These are phyloP conservation scores for Chlorophyllum brunneum DNA, from an alignment of 768 basidiomycete genomes.

Conservation along the genomic window DNA sequence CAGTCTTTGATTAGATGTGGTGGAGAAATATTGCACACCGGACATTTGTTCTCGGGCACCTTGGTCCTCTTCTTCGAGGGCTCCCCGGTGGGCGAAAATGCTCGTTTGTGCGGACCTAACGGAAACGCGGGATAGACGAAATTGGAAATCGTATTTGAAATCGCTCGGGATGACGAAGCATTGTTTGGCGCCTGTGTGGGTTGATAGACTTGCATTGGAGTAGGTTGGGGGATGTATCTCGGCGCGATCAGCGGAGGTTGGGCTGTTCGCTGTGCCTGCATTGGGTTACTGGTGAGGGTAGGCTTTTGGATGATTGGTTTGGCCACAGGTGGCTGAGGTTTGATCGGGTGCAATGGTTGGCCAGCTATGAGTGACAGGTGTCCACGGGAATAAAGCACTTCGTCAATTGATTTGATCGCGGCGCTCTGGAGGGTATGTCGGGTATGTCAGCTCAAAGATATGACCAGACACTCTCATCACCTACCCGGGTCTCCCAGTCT, in stretches of 20 bases:
- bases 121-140: background rate
- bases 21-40: slow-evolving; percentile 42
- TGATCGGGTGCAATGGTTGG: slow-evolving; percentile 60
- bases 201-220: background rate
- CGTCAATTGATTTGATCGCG: slow-evolving; percentile 70
- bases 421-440: slow-evolving; percentile 37
- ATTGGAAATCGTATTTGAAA: slow-evolving; percentile 3
- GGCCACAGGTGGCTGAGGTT: slow-evolving; percentile 20
- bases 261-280: background rate
- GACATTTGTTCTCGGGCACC: slow-evolving; percentile 29
- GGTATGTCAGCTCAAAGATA: slow-evolving; percentile 12
- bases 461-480: slow-evolving; percentile 15
- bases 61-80: slow-evolving; percentile 36
- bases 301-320: slow-evolving; percentile 16
- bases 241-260: background rate
- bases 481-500: slow-evolving; percentile 59
- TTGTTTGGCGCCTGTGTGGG: slow-evolving; percentile 1
- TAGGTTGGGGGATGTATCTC: background rate
- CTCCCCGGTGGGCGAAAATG: slow-evolving; percentile 22
- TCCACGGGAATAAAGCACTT: slow-evolving; percentile 53
- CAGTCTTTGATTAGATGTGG: slow-evolving; percentile 52
- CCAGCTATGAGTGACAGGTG: slow-evolving; percentile 52
- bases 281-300: background rate
- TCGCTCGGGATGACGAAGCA: background rate
- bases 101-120: slow-evolving; percentile 31